Conservation (phyloP, 2,329 filamentous ascomycete genomes). For the Trichoderma sp. region DNA sequence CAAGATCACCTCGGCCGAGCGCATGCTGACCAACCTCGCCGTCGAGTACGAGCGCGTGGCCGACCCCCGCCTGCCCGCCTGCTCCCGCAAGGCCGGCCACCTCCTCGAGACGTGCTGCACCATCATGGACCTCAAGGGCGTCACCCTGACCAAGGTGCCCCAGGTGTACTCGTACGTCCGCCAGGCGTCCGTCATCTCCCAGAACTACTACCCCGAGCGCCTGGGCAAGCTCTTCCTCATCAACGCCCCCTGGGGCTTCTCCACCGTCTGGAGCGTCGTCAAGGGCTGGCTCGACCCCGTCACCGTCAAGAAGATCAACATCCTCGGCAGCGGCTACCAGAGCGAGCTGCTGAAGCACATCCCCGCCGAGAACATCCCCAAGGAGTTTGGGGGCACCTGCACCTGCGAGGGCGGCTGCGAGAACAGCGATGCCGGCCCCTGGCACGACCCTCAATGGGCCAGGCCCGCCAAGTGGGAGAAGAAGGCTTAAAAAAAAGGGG, state of each 20-base stretch:
- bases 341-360: slow-evolving; percentile 83
- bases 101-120: slow-evolving; percentile 98
- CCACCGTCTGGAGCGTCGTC: slow-evolving; percentile 78
- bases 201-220: slow-evolving; percentile 99
- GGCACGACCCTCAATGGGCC: slow-evolving; percentile 72
- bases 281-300: slow-evolving; percentile 97
- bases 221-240: slow-evolving; percentile 95
- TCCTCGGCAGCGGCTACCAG: slow-evolving; percentile 81
- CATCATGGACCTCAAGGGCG: slow-evolving; percentile 96
- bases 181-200: slow-evolving; percentile 83
- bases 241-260: slow-evolving; percentile 97
- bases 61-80: slow-evolving; percentile 90
- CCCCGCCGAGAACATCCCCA: slow-evolving; percentile 85
- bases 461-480: slow-evolving; percentile 67
- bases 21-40: slow-evolving; percentile 95
- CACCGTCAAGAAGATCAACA: slow-evolving; percentile 93
- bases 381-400: slow-evolving; percentile 81
- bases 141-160: slow-evolving; percentile 77
- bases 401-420: slow-evolving; percentile 79
- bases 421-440: slow-evolving; percentile 88
- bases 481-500: slow-evolving; percentile 41
- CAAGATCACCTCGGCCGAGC: slow-evolving; percentile 88
- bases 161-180: slow-evolving; percentile 88
- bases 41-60: slow-evolving; percentile 97
- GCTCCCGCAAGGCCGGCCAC: slow-evolving; percentile 85